These are phyloP conservation scores for Sungouiella blattae DNA, from an alignment of 805 yeast species.

Conservation along the genomic window DNA sequence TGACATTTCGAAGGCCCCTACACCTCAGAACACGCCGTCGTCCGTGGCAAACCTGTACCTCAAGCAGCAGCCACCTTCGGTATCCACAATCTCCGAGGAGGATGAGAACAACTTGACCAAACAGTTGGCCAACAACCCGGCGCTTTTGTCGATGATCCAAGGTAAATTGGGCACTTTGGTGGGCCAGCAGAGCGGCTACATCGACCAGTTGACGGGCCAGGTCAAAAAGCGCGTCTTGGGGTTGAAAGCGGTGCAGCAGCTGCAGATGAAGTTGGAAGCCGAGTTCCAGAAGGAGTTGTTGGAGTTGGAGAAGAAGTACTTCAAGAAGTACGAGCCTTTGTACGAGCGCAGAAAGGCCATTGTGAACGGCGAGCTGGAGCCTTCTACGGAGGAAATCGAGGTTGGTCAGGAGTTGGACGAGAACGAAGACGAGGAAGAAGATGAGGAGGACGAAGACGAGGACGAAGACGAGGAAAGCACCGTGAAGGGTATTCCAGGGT, in stretches of 20 bases:
- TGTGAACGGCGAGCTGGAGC: conserved; percentile 70
- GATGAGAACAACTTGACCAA: conserved; percentile 30
- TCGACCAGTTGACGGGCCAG: conserved; percentile 65
- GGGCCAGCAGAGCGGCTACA: conserved; percentile 85
- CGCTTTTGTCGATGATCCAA: conserved; percentile 80
- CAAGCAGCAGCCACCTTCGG: conserved; percentile 55
- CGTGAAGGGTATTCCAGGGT: conserved; percentile 79
- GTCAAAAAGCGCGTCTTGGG: conserved; percentile 79
- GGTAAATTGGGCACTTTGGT: conserved; percentile 81
- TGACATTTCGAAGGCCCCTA: conserved; percentile 88
- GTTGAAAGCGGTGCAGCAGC: conserved; percentile 74
- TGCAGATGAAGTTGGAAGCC: conserved; percentile 79
- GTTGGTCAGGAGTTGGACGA: conserved; percentile 72
- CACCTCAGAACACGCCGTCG: conserved; percentile 98
- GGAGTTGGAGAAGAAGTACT: conserved; percentile 79
- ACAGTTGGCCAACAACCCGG: conserved; percentile 73
- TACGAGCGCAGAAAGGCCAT: conserved; percentile 70
- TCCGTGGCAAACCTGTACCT: conserved; percentile 73
- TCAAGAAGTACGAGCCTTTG: conserved; percentile 69
- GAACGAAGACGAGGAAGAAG: conserved; percentile 45
- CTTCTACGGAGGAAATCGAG: conserved; percentile 72
- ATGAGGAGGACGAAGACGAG: conserved; percentile 40
- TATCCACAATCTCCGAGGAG: conserved; percentile 63
- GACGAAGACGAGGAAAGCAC: conserved; percentile 37
- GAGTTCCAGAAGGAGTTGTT: conserved; percentile 88